Percentiles rank a stretch among this genome's conserved stretches.
phyloP scores from a whole-genome alignment of 148 eudicot species.

The Heliamphora exappendiculata region DNA sequence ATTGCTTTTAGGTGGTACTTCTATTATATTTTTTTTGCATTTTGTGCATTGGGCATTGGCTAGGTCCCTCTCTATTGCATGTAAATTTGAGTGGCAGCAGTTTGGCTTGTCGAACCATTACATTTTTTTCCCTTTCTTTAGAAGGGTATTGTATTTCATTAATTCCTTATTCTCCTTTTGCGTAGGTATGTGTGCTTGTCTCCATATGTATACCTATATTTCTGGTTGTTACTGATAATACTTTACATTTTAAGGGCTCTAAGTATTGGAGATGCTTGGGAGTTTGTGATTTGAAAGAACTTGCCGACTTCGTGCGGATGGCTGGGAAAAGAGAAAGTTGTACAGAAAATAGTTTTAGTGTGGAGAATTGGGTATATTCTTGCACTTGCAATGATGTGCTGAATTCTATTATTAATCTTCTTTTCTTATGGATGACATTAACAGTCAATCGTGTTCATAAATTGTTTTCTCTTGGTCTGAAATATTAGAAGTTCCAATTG shows the following conservation, averaged over 20 bases:
- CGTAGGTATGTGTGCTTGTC: no score
- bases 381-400: not conserved
- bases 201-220: not conserved
- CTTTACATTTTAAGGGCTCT: not conserved
- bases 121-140: not conserved
- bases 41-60: not conserved
- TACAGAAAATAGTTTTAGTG: conserved; percentile 2
- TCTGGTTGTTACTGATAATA: not conserved
- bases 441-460: not conserved
- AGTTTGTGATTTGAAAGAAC: not conserved
- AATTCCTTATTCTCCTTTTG: not conserved
- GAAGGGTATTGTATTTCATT: not conserved
- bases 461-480: not conserved
- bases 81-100: not conserved
- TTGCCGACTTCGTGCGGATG: conserved; percentile 16
- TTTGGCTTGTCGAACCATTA: not conserved
- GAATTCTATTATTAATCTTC: not conserved
- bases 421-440: not conserved
- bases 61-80: not conserved
- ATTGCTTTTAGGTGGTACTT: not conserved
- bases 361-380: conserved; percentile 19
- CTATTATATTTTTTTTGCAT: not conserved
- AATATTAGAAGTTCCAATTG: not conserved
- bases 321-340: conserved; percentile 8
- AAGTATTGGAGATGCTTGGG: conserved; percentile 1